phyloP scores from a whole-genome alignment of 1,139 yeast genomes.

The Saccharomycopsis hybrid region DNA sequence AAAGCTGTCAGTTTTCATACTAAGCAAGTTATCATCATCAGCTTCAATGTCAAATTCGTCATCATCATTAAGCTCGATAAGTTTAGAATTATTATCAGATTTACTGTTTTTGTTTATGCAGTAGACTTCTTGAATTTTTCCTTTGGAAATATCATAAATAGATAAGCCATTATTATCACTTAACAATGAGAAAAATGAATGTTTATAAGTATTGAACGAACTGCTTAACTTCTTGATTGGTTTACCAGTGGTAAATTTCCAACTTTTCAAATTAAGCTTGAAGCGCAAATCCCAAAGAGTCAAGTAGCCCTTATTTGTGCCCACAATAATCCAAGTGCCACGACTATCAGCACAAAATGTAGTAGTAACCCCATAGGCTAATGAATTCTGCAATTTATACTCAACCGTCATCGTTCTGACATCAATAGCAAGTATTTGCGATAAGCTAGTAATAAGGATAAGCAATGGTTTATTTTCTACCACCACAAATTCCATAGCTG shows the following conservation, averaged over 20 bases:
- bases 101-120: background rate
- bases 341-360: conserved; percentile 52
- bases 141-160: conserved; percentile 47
- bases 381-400: conserved; percentile 46
- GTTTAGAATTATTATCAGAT: background rate
- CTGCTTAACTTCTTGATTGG: conserved; percentile 41
- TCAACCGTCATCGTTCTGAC: conserved; percentile 48
- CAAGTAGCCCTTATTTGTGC: conserved; percentile 68
- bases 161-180: conserved; percentile 16
- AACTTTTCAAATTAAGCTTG: conserved; percentile 49
- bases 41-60: background rate
- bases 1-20: background rate
- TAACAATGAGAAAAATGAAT: conserved; percentile 14
- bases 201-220: conserved; percentile 9
- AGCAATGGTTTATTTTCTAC: conserved; percentile 32
- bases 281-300: conserved; percentile 82
- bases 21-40: conserved; percentile 1
- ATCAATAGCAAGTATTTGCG: conserved; percentile 51
- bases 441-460: conserved; percentile 46
- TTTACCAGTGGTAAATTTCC: conserved; percentile 46
- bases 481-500: conserved; percentile 36
- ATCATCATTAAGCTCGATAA: conserved; percentile 1
- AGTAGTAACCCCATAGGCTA: conserved; percentile 58
- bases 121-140: conserved; percentile 16
- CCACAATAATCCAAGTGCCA: conserved; percentile 60